Evolutionary conservation across 2,329 filamentous ascomycete genomes (phyloP).

Genomic region (Talaromyces piceae): DNA sequence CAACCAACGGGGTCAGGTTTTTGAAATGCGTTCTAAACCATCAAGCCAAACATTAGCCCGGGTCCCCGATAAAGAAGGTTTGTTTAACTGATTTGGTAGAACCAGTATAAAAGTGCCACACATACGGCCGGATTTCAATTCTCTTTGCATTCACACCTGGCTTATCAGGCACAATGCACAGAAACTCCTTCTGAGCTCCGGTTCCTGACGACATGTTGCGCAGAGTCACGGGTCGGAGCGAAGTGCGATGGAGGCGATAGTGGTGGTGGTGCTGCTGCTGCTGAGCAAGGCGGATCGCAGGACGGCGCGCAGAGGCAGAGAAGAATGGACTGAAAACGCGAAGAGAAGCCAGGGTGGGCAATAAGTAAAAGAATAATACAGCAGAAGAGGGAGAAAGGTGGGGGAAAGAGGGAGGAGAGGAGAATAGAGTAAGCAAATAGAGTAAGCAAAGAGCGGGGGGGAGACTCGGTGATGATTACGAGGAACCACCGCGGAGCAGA

Average conservation of each 20-base stretch:
- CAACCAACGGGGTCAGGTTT: conserved; percentile 45
- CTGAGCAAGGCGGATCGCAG: not conserved
- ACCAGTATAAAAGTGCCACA: conserved; percentile 1
- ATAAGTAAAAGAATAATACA: no score
- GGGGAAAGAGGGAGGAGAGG: not conserved
- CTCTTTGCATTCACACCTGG: conserved; percentile 54
- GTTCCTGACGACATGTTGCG: conserved; percentile 6
- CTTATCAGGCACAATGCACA: conserved; percentile 63
- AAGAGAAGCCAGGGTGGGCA: conserved; percentile 5
- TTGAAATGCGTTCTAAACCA: conserved; percentile 49
- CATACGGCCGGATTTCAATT: conserved; percentile 40
- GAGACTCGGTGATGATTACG: not conserved
- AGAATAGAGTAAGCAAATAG: not conserved
- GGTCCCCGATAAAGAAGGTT: not conserved
- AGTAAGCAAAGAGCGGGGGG: not conserved
- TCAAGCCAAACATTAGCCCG: not conserved
- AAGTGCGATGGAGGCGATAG: not conserved
- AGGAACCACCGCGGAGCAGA: no score
- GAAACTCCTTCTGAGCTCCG: conserved; percentile 52
- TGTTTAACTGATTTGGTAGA: no score
- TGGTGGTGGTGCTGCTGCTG: no score
- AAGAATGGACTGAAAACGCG: conserved; percentile 4
- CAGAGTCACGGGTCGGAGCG: not conserved
- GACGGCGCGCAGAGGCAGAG: not conserved
- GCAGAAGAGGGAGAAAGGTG: no score